Percentiles rank a stretch among this genome's conserved stretches.
phyloP scores from a whole-genome alignment of 768 basidiomycete species.

The Kwoniella shandongensis region DNA sequence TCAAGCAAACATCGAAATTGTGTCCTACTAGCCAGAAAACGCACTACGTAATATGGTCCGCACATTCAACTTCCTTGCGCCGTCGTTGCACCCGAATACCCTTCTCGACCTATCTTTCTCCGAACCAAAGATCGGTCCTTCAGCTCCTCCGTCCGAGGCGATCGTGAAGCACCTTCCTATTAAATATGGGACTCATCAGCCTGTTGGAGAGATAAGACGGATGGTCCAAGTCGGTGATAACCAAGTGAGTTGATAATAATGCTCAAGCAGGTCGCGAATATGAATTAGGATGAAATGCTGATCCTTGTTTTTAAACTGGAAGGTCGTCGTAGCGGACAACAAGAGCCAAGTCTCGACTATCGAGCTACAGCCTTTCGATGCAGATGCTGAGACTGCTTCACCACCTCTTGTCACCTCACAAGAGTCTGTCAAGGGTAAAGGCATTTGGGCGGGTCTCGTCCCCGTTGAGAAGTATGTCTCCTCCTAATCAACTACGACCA shows the following conservation, averaged over 20 bases:
- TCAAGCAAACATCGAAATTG: too few species aligned
- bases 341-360: slow-evolving; percentile 34
- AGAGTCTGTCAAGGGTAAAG: slow-evolving; percentile 29
- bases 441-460: slow-evolving; percentile 45
- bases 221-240: slow-evolving; percentile 21
- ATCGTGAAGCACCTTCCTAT: slow-evolving; percentile 45
- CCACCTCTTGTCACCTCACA: slow-evolving; percentile 37
- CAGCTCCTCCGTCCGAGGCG: slow-evolving; percentile 27
- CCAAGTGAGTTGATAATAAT: slow-evolving; percentile 13
- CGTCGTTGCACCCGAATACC: slow-evolving; percentile 47
- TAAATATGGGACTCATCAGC: slow-evolving; percentile 35
- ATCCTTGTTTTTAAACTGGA: background rate
- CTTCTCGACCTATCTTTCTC: slow-evolving; percentile 43
- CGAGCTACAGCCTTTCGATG: slow-evolving; percentile 6
- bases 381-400: slow-evolving; percentile 21
- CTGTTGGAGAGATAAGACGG: slow-evolving; percentile 39
- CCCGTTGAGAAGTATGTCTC: slow-evolving; percentile 29
- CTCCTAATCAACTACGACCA: background rate
- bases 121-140: slow-evolving; percentile 11
- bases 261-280: too few species aligned
- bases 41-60: slow-evolving; percentile 6
- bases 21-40: background rate
- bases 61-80: slow-evolving; percentile 42
- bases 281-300: too few species aligned
- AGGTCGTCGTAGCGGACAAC: slow-evolving; percentile 41